Conservation (phyloP, 768 basidiomycete genomes). For the Lentinula raphanica region DNA sequence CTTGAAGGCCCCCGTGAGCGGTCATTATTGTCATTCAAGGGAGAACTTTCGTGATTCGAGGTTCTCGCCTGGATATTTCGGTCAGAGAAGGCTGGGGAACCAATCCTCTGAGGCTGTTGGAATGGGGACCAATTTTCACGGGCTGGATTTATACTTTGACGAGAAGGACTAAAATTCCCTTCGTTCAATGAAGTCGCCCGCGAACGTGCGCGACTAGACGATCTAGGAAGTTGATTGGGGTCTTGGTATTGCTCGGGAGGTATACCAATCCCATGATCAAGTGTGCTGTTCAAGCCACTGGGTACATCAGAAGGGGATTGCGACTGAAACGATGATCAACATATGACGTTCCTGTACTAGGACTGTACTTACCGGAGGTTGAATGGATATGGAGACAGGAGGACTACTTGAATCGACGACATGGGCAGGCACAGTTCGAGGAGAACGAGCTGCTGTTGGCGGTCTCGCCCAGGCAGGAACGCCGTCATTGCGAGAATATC, state of each 20-base stretch:
- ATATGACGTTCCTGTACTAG: background rate
- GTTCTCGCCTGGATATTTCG: background rate
- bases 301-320: conserved; percentile 6
- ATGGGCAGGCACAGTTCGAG: background rate
- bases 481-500: background rate
- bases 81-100: background rate
- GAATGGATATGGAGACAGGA: conserved; percentile 4
- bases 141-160: background rate
- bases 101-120: background rate
- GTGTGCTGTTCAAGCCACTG: background rate
- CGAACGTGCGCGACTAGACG: background rate
- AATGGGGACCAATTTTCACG: background rate
- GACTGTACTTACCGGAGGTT: conserved; percentile 1
- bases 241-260: background rate
- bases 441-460: background rate
- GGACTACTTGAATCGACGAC: background rate
- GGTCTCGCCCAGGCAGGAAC: background rate
- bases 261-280: background rate
- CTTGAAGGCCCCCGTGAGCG: background rate
- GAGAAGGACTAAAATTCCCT: background rate
- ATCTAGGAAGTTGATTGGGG: background rate
- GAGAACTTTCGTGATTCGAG: background rate
- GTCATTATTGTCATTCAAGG: background rate
- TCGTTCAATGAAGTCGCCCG: background rate
- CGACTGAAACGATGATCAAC: background rate